Conservation (phyloP, 805 yeast genomes). For the Lipomyces kockii region DNA sequence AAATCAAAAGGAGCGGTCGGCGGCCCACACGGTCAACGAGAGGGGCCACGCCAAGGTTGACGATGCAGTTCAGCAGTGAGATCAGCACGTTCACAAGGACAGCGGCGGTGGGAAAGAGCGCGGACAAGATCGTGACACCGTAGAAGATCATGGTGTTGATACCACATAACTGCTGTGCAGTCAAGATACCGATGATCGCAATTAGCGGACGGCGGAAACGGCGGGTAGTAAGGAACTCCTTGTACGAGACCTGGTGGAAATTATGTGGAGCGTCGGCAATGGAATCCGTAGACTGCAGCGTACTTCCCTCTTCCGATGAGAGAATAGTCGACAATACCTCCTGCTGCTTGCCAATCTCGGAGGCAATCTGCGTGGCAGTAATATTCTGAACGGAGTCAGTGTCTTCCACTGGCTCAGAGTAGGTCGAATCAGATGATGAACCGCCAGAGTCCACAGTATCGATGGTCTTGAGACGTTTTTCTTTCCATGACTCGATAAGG, state of each 20-base stretch:
- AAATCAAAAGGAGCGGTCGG: constrained; percentile 67
- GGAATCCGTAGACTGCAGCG: constrained; percentile 31
- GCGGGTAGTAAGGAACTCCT: constrained; percentile 56
- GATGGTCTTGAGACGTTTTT: neutral
- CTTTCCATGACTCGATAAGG: constrained; percentile 34
- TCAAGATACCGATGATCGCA: constrained; percentile 72
- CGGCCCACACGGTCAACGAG: constrained; percentile 79
- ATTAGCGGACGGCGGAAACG: constrained; percentile 61
- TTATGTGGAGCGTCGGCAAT: constrained; percentile 16
- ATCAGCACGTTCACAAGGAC: constrained; percentile 74
- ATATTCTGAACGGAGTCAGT: constrained; percentile 14
- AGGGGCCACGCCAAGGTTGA: constrained; percentile 75
- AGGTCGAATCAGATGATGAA: constrained; percentile 28
- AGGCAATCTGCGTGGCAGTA: neutral
- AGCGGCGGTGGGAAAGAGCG: constrained; percentile 72
- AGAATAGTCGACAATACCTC: constrained; percentile 9
- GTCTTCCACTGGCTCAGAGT: constrained; percentile 20
- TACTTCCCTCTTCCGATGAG: constrained; percentile 36
- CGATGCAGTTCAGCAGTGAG: constrained; percentile 71
- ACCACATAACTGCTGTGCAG: constrained; percentile 91
- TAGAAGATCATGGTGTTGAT: constrained; percentile 91
- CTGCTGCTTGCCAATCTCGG: neutral
- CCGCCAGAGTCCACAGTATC: constrained; percentile 6
- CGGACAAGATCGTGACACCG: constrained; percentile 83
- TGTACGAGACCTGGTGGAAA: constrained; percentile 29